Evolutionary conservation across 2,329 filamentous ascomycete species (phyloP), one percentile per base, ranked within the genome.

Genomic region (Cryphonectria nitschkei): DNA sequence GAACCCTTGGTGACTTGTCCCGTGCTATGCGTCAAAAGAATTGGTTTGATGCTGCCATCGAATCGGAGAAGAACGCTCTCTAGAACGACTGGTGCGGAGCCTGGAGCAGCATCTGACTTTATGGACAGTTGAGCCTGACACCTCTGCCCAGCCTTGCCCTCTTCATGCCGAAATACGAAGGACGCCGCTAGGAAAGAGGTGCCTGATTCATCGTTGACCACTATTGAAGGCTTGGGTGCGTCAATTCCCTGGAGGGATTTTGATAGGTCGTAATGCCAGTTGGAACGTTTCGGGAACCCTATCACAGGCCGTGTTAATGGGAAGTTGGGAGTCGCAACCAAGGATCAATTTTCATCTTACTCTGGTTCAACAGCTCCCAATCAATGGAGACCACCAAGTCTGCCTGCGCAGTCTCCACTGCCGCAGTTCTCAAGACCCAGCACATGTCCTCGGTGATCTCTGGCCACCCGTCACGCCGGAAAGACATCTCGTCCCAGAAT

Each of bases 211-310:
- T 89, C 85, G 22, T 82, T 83, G 16, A 90, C 78, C 26, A 82
- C 82, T 41, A 91, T 81, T 0, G 79, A 80, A 1, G 87, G 87
- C 71, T 83, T 87, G 1, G 81, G 77, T 19, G 81, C 73, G 1
- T 77, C 74, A 3, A 89, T 74, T 7, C 81, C 87, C 14, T 89
- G 82, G 2, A 92, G 80, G 3, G 88, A 87, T 74, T 82, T 88
- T 4, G 81, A 80, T 16, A 92, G 82, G 75, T 92, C 86, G 73
- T 91, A 92, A 70, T 85, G 84, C 89, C 89, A 91, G 39, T 86
- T 83, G 14, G 84, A 81, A 22, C 84, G 84, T 74, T 82, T 83
- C 5, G 83, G 81, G 76, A 90, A 91, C 66, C 80, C 88, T 89
- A 68, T 32, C 54, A 7, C 52, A 62, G 14, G 58, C 69, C 46